Percentiles rank a stretch among this genome's conserved stretches.
phyloP scores from a whole-genome alignment of 202 grass and related monocot genomes.

The Elaeis oleifera region DNA sequence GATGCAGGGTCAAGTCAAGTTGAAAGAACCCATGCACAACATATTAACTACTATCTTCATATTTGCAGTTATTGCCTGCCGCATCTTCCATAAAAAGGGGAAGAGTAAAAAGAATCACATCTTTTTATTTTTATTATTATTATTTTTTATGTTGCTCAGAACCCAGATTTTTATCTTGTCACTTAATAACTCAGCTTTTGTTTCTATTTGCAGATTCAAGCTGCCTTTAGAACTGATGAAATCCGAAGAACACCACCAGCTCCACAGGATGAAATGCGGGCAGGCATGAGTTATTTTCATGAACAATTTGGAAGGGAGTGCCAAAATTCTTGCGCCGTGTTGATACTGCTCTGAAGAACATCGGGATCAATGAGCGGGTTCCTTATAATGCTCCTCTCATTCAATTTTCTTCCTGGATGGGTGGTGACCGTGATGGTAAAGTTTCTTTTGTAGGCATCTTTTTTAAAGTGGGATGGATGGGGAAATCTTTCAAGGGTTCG shows the following conservation, averaged over 20 bases:
- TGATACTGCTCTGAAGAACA: conserved; percentile 93
- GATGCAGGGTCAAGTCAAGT: too few species aligned
- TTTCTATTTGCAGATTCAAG: conserved; percentile 58
- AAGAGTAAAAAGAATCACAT: too few species aligned
- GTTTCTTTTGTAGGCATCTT: conserved; percentile 17
- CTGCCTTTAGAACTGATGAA: conserved; percentile 97
- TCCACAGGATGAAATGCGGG: conserved; percentile 98
- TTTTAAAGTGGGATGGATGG: conserved; percentile 7
- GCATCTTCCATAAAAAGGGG: too few species aligned
- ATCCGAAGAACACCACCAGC: conserved; percentile 84
- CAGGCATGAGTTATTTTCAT: conserved; percentile 97
- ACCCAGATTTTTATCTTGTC: too few species aligned
- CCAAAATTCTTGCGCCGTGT: conserved; percentile 96
- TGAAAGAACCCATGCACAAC: too few species aligned
- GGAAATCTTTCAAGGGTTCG: too few species aligned
- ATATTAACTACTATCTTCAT: too few species aligned
- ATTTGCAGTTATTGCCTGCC: too few species aligned
- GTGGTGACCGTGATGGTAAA: conserved; percentile 97
- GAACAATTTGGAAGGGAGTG: conserved; percentile 98
- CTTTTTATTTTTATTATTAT: too few species aligned
- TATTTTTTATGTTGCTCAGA: too few species aligned
- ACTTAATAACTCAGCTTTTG: not conserved
- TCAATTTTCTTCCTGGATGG: conserved; percentile 99
- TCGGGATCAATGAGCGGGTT: conserved; percentile 85
- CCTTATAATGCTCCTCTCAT: conserved; percentile 93